phyloP scores from a whole-genome alignment of 768 basidiomycete species.

The Gymnopilus junonius region DNA sequence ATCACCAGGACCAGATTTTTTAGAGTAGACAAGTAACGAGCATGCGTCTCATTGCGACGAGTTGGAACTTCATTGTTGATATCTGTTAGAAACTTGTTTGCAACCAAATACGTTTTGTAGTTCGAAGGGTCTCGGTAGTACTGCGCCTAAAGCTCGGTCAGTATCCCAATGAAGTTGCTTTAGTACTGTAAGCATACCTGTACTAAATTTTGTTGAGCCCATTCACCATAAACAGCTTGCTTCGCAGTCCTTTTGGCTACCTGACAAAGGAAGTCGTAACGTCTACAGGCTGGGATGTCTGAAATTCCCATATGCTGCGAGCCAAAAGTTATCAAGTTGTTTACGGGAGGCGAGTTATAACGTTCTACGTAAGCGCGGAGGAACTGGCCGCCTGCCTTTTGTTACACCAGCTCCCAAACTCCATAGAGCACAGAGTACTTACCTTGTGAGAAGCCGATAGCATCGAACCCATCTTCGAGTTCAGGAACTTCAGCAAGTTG shows the following conservation, averaged over 20 bases:
- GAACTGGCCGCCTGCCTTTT: slow-evolving; percentile 72
- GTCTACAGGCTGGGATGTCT: slow-evolving; percentile 68
- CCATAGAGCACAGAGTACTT: background rate
- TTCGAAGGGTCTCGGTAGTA: slow-evolving; percentile 80
- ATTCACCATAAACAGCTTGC: slow-evolving; percentile 68
- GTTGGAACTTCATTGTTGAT: slow-evolving; percentile 80
- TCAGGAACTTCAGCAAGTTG: slow-evolving; percentile 70
- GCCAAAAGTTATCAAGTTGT: slow-evolving; percentile 87
- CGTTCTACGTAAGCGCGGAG: slow-evolving; percentile 83
- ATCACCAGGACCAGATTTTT: slow-evolving; percentile 73
- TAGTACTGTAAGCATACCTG: slow-evolving; percentile 48
- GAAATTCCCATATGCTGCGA: slow-evolving; percentile 88
- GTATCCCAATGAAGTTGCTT: background rate
- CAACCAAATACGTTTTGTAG: slow-evolving; percentile 57
- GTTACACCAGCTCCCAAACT: background rate
- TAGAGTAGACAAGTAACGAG: slow-evolving; percentile 60
- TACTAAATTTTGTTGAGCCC: slow-evolving; percentile 78
- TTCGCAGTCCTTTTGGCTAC: slow-evolving; percentile 64
- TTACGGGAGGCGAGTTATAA: slow-evolving; percentile 72
- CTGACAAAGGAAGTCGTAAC: slow-evolving; percentile 73
- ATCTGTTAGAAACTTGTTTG: slow-evolving; percentile 69
- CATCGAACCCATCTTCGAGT: slow-evolving; percentile 76
- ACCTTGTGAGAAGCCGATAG: slow-evolving; percentile 90
- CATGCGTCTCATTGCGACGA: slow-evolving; percentile 62
- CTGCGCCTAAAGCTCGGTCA: slow-evolving; percentile 60